These are phyloP conservation scores for Candida ovalis DNA, from an alignment of 805 yeast genomes.

Conservation along the genomic window DNA sequence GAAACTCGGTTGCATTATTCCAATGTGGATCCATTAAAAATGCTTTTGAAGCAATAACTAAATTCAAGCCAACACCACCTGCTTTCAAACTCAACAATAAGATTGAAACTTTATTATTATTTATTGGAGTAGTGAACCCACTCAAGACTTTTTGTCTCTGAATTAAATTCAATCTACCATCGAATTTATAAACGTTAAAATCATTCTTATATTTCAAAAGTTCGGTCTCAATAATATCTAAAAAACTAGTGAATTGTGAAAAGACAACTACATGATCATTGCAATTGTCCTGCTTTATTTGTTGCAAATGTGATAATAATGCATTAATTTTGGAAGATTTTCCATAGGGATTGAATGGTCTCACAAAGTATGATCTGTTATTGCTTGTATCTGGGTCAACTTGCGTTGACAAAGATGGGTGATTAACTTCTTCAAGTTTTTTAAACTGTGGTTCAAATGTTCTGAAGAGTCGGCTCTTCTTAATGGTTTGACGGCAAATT, in stretches of 20 bases:
- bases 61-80: conserved; percentile 90
- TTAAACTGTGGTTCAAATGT: conserved; percentile 27
- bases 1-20: conserved; percentile 89
- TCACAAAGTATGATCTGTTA: conserved; percentile 26
- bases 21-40: conserved; percentile 97
- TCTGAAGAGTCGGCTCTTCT: conserved; percentile 45
- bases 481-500: conserved; percentile 60
- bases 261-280: conserved; percentile 81
- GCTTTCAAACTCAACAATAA: conserved; percentile 78
- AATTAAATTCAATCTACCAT: conserved; percentile 68
- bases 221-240: conserved; percentile 70
- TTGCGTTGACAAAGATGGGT: conserved; percentile 10
- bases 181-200: conserved; percentile 65
- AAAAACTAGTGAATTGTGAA: conserved; percentile 81
- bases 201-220: conserved; percentile 42
- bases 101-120: conserved; percentile 36
- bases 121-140: conserved; percentile 39
- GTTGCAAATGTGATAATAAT: conserved; percentile 53
- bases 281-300: conserved; percentile 49
- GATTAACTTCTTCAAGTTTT: conserved; percentile 20
- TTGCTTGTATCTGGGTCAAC: not conserved
- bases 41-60: conserved; percentile 81
- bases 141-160: conserved; percentile 61
- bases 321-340: conserved; percentile 75
- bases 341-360: conserved; percentile 45